These are phyloP conservation scores for Aspergillus brunneoviolaceus DNA, from an alignment of 2,329 filamentous ascomycete species.

Conservation along the genomic window DNA sequence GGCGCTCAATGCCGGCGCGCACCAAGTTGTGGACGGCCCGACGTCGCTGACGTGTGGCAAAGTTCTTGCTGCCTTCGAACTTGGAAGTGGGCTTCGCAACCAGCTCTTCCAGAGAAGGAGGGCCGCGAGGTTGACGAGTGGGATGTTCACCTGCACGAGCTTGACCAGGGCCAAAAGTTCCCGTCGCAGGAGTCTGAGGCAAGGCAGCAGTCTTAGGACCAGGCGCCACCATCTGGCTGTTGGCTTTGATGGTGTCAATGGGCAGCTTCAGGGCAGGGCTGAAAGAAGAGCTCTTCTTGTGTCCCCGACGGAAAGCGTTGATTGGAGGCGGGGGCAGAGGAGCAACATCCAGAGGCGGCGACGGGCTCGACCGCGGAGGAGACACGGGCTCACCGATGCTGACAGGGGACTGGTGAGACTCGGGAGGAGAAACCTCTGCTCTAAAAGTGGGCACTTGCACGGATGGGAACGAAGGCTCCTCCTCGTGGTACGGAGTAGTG, in stretches of 20 bases:
- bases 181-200: constrained; percentile 75
- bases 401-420: constrained; percentile 55
- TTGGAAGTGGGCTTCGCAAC: constrained; percentile 85
- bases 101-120: constrained; percentile 88
- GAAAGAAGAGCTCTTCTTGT: constrained; percentile 85
- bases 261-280: constrained; percentile 50
- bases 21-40: constrained; percentile 90
- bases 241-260: constrained; percentile 51
- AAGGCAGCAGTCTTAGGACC: constrained; percentile 78
- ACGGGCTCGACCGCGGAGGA: constrained; percentile 59
- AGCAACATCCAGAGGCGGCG: constrained; percentile 66
- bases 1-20: constrained; percentile 82
- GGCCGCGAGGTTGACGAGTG: constrained; percentile 85
- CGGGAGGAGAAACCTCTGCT: constrained; percentile 76
- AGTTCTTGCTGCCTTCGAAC: constrained; percentile 96
- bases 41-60: constrained; percentile 85
- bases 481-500: constrained; percentile 31
- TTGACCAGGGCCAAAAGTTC: constrained; percentile 89
- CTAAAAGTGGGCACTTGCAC: constrained; percentile 64
- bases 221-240: constrained; percentile 53
- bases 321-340: constrained; percentile 85
- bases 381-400: constrained; percentile 66
- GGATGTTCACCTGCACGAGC: constrained; percentile 93
- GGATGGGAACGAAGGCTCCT: constrained; percentile 48
- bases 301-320: constrained; percentile 87